Conservation (phyloP, 257 asterid species). For the Rehmannia glutinosa region DNA sequence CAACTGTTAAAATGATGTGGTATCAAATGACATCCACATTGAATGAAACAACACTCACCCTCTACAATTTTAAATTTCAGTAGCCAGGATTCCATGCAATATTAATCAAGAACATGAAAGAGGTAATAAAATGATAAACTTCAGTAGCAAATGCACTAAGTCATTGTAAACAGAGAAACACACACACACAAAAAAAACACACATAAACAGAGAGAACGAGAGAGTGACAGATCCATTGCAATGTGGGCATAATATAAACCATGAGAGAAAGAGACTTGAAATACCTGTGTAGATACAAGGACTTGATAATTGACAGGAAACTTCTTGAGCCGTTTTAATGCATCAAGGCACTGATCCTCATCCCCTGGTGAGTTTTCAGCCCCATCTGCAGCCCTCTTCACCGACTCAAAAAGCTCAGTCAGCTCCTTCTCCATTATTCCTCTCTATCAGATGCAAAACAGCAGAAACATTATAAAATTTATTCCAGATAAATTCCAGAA, state of each 20-base stretch:
- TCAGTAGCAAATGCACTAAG: too few relatives aligned
- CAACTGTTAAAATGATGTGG: too few relatives aligned
- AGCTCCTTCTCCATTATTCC: slow-evolving; percentile 81
- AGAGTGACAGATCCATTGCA: background rate
- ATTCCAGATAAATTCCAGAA: background rate
- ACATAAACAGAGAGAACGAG: background rate
- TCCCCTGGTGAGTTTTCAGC: slow-evolving; percentile 57
- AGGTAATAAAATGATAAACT: too few relatives aligned
- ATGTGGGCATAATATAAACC: background rate
- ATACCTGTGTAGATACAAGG: slow-evolving; percentile 88
- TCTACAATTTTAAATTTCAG: too few relatives aligned
- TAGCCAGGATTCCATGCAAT: too few relatives aligned
- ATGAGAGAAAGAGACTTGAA: background rate
- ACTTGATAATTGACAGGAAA: slow-evolving; percentile 84
- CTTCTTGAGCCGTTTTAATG: slow-evolving; percentile 58
- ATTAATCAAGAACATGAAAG: too few relatives aligned
- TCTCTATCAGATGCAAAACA: slow-evolving; percentile 17
- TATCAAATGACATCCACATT: too few relatives aligned
- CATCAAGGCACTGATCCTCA: slow-evolving; percentile 63
- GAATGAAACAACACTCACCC: too few relatives aligned
- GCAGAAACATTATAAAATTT: background rate
- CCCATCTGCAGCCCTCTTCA: slow-evolving; percentile 74
- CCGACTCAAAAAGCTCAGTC: slow-evolving; percentile 66
- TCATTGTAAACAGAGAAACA: too few relatives aligned
- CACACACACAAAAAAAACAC: background rate